Conservation (phyloP, 2,329 filamentous ascomycete species). For the Mycosphaerella arachidis region DNA sequence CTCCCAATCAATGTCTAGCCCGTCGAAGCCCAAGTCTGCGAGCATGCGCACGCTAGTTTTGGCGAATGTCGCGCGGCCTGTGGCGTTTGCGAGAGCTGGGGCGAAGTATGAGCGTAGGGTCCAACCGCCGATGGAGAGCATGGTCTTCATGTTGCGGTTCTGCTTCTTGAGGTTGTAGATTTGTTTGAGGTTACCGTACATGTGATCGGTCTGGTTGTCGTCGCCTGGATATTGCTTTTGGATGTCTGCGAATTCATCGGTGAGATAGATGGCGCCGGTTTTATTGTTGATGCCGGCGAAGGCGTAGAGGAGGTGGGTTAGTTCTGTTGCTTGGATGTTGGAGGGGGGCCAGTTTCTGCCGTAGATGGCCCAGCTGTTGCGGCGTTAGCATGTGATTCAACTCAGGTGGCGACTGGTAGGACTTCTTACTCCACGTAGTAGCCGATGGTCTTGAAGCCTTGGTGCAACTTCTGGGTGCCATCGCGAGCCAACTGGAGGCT, state of each 20-base stretch:
- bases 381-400: slow-evolving; percentile 6
- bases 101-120: slow-evolving; percentile 74
- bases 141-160: slow-evolving; percentile 69
- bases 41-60: slow-evolving; percentile 67
- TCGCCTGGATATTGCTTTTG: slow-evolving; percentile 67
- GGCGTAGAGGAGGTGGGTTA: slow-evolving; percentile 84
- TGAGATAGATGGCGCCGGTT: slow-evolving; percentile 69
- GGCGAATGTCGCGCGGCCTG: slow-evolving; percentile 63
- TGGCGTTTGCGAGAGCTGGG: slow-evolving; percentile 57
- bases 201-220: slow-evolving; percentile 40
- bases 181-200: slow-evolving; percentile 73
- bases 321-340: slow-evolving; percentile 68
- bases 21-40: slow-evolving; percentile 48
- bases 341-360: slow-evolving; percentile 75
- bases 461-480: slow-evolving; percentile 7
- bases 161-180: slow-evolving; percentile 68
- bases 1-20: slow-evolving; percentile 45
- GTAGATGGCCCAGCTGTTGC: slow-evolving; percentile 48
- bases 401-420: neutral
- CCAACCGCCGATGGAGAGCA: slow-evolving; percentile 82
- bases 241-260: slow-evolving; percentile 62
- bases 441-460: slow-evolving; percentile 62
- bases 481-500: neutral
- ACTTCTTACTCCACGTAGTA: slow-evolving; percentile 65
- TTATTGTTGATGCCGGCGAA: slow-evolving; percentile 81